Percentiles rank a stretch among this genome's conserved stretches.
Conservation (phyloP, 768 basidiomycete species). For the Wakefieldia striispora region DNA sequence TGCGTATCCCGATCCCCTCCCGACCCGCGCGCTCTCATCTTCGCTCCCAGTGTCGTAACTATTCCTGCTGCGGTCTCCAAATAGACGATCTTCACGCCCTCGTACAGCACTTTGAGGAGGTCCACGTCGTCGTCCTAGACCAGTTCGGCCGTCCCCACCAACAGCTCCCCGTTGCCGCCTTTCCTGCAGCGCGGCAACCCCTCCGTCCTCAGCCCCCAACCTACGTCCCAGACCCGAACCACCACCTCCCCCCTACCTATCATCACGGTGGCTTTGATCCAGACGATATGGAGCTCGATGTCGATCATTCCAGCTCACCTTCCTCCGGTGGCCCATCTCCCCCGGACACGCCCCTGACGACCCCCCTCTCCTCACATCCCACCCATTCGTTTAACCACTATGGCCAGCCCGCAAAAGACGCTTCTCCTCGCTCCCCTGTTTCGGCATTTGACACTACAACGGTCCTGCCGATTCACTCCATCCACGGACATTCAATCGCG, state of each 20-base stretch:
- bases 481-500: conserved; percentile 38
- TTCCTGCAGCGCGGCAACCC: conserved; percentile 33
- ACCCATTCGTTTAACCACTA: conserved; percentile 32
- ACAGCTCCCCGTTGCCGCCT: conserved; percentile 24
- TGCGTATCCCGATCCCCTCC: conserved; percentile 32
- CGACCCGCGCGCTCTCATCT: not conserved
- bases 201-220: conserved; percentile 33
- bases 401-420: conserved; percentile 28
- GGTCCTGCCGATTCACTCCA: conserved; percentile 48
- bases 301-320: conserved; percentile 56
- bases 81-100: conserved; percentile 78
- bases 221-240: conserved; percentile 27
- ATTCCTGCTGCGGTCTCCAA: conserved; percentile 84
- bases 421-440: conserved; percentile 34
- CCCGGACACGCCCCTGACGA: conserved; percentile 44
- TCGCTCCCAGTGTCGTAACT: conserved; percentile 67
- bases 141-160: conserved; percentile 38
- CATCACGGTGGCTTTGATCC: conserved; percentile 53
- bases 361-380: conserved; percentile 38
- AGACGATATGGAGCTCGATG: conserved; percentile 81
- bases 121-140: conserved; percentile 75
- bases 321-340: conserved; percentile 40
- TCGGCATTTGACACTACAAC: conserved; percentile 53
- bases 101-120: conserved; percentile 89
- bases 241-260: conserved; percentile 30